Base-by-base conservation (phyloP, 345 rosid species). In the Dimocarpus longan region DNA sequence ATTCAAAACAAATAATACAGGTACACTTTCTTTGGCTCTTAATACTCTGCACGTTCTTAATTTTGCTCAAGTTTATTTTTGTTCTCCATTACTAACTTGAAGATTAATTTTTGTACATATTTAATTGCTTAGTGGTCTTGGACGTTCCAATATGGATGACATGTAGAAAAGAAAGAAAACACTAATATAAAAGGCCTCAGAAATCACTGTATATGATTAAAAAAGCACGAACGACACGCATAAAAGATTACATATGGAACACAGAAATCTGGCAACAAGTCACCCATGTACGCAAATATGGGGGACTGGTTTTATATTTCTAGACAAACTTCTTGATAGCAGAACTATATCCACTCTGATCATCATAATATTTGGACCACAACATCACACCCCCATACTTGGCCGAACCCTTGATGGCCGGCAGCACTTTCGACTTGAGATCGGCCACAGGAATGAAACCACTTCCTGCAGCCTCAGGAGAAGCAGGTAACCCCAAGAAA, bases 331-430 rank as follows among this genome's bases (percentile, higher is more conserved):
- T 73, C 75, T 84, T 81, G 65, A 84, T 81, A n/a, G 80, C 43
- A 68, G 82, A 75, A 26, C 79, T 76, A 21, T 59, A 84, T n/a
- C 82, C 84, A 22, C 63, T 80, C 46, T 81, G 81, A 52, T 78
- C 80, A 40, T 84, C 87, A 68, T 78, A 78, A 15, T 66, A 81
- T 22, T 76, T 81, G 8, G 82, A 81, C 85, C 87, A 84, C 42
- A 82, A 80, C 81, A 84, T 82, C 72, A 84, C 79, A 0, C 85
- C 87, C 18, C 87, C 87, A 68, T 84, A 82, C 42, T 79, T 81
- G 26, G 59, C 19, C 18, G 85, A 76, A 8, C 70, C 73, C 12
- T 81, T 84, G 22, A 84, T 79, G 24, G 76, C 66, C 0, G 85
- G 85, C 1, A 84, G 76, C 19, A 85, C 85, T 0, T 65, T 50